These are phyloP conservation scores for Phialemoniopsis sp. DNA, from an alignment of 2,329 filamentous ascomycete genomes.

Conservation along the genomic window DNA sequence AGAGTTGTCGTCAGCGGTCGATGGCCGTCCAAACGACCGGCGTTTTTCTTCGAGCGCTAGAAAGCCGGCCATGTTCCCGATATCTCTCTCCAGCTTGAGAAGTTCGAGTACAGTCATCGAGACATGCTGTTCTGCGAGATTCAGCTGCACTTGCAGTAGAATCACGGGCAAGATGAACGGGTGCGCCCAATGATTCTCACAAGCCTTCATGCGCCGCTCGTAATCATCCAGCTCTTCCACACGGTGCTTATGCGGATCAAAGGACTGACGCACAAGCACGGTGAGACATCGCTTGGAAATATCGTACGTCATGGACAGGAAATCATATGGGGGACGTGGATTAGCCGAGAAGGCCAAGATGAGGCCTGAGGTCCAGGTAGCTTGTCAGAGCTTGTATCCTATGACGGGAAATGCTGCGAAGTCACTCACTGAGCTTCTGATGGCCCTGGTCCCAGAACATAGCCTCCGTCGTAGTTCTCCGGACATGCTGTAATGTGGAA, in stretches of 20 bases:
- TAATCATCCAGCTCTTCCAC: constrained; percentile 40
- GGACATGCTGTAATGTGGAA: constrained; percentile 32
- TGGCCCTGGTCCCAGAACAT: constrained; percentile 33
- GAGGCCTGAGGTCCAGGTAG: constrained; percentile 17
- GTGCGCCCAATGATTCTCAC: constrained; percentile 38
- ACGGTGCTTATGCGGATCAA: constrained; percentile 33
- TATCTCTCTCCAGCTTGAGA: constrained; percentile 32
- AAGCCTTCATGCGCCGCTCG: constrained; percentile 38
- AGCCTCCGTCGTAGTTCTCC: constrained; percentile 31
- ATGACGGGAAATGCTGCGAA: background rate
- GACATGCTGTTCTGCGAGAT: constrained; percentile 38
- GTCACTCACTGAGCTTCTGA: constrained; percentile 24
- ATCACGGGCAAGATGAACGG: constrained; percentile 39
- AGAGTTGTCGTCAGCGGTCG: no score
- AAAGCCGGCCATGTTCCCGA: constrained; percentile 37
- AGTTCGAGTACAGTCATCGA: constrained; percentile 38
- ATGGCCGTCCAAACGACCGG: no score
- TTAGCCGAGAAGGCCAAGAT: constrained; percentile 40
- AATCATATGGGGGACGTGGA: constrained; percentile 40
- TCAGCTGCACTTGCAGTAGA: constrained; percentile 40
- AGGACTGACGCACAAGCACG: constrained; percentile 37
- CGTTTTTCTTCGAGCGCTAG: constrained; percentile 15
- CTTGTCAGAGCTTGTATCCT: no score
- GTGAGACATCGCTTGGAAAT: constrained; percentile 31
- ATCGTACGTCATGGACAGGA: constrained; percentile 40